Base-by-base conservation (phyloP, 2,329 filamentous ascomycete species). In the Fusarium neocosmosporiellum region DNA sequence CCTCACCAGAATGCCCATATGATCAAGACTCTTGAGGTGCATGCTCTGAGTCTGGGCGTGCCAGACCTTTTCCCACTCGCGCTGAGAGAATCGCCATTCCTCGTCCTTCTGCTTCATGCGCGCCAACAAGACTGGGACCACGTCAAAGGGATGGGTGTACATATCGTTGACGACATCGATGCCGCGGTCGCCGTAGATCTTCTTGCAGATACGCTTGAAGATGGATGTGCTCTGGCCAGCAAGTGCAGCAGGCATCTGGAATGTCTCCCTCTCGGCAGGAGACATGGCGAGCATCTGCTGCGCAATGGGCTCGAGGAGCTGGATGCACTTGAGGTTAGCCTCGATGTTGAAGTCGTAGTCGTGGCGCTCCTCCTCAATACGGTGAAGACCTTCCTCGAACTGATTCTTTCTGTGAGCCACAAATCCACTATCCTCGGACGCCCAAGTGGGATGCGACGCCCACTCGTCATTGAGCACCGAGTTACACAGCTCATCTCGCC, bases 11-110 rank as follows among this genome's bases (percentile, higher is more conserved):
- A 97, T 95, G 22, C 95, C 95, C 88, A 98, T 97, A 79, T 99
- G 96, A 79, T 99, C 96, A 60, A 99, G 90, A 81, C 95, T 98
- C 85, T 95, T 97, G 84, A 97, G 94, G 83, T 98, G 97, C 85
- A 97, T 96, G 78, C 93, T 92, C 79, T 97, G 93, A 27, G 96
- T 98, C 84, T 98, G 96, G 58, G 94, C 92, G 72, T 96, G 94
- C 96, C 96, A 99, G 9, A 99, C 95, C 83, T 98, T 98, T 82
- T 98, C 95, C 96, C 96, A 99, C 80, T 99, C 97, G 34, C 96
- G 94, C 86, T 94, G 95, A 7, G 94, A 96, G 75, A 97, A 95
- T 73, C 97, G 94, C 96, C 96, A 99, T 78, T 98, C 95, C 81
- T 99, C 96, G 50, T 97, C 92, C 81, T 98, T 98, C 78, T 97